Percentiles rank a stretch among this genome's conserved stretches.
Conservation (phyloP, 305 asterid species). For the Fraxinus sp. region DNA sequence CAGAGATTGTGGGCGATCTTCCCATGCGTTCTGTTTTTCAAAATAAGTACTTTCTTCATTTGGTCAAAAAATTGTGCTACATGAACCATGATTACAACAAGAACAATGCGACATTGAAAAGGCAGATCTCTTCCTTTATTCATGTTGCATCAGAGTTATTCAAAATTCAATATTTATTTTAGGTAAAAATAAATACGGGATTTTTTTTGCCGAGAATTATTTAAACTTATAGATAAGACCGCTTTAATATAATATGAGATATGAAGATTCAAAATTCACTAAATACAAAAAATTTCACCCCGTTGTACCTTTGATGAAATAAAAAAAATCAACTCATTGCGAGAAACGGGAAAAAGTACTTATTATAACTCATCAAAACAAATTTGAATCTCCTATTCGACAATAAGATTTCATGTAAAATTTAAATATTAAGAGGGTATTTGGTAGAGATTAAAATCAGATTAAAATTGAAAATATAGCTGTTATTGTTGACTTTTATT, state of each 20-base stretch:
- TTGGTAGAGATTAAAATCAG: too few relatives aligned
- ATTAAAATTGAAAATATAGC: too few relatives aligned
- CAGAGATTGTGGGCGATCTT: conserved; percentile 22
- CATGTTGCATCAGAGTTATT: background rate
- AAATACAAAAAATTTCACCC: background rate
- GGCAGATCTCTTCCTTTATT: background rate
- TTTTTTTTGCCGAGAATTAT: too few relatives aligned
- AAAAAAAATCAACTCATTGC: background rate
- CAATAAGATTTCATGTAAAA: too few relatives aligned
- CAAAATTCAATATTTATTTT: background rate
- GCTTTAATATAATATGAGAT: background rate
- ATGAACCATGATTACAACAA: background rate
- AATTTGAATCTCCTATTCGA: too few relatives aligned
- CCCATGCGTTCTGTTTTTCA: background rate
- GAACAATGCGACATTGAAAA: background rate
- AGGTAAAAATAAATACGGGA: too few relatives aligned
- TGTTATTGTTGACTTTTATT: too few relatives aligned
- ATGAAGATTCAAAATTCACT: too few relatives aligned
- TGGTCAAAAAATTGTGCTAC: background rate
- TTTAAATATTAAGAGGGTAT: too few relatives aligned
- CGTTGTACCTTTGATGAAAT: background rate
- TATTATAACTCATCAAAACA: background rate
- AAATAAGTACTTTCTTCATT: background rate
- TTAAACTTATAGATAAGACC: too few relatives aligned
- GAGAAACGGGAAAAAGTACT: too few relatives aligned